Conservation (phyloP, 768 basidiomycete genomes). For the Termitomyces heimii region DNA sequence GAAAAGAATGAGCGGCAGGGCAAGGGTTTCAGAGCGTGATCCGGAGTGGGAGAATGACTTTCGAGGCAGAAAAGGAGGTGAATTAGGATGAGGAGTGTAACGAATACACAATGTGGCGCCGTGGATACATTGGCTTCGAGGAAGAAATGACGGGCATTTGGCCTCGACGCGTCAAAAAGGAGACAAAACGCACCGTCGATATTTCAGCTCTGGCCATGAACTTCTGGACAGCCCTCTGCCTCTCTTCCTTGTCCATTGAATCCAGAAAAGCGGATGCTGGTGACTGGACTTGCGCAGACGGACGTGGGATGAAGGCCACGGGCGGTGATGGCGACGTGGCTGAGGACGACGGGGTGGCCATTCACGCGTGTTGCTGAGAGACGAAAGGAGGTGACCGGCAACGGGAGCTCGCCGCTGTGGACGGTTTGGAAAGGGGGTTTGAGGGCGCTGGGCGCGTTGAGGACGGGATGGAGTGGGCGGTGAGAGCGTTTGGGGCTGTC, state of each 20-base stretch:
- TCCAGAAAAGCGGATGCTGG: slow-evolving; percentile 28
- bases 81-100: slow-evolving; percentile 2
- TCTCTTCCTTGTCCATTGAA: slow-evolving; percentile 48
- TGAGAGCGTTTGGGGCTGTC: slow-evolving; percentile 31
- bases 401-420: slow-evolving; percentile 24
- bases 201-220: slow-evolving; percentile 76
- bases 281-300: slow-evolving; percentile 32
- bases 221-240: slow-evolving; percentile 66
- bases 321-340: slow-evolving; percentile 80
- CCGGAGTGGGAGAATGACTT: slow-evolving; percentile 9
- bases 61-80: slow-evolving; percentile 8
- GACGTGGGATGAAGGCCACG: slow-evolving; percentile 51
- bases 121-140: background rate
- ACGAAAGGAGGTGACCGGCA: slow-evolving; percentile 14
- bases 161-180: slow-evolving; percentile 43
- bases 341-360: slow-evolving; percentile 80
- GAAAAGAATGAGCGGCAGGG: slow-evolving; percentile 30
- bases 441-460: slow-evolving; percentile 30
- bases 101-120: slow-evolving; percentile 5
- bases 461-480: slow-evolving; percentile 21
- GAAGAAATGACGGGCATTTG: background rate
- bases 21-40: slow-evolving; percentile 24
- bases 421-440: slow-evolving; percentile 26
- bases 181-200: slow-evolving; percentile 60
- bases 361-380: slow-evolving; percentile 33